phyloP scores from a whole-genome alignment of 2,329 filamentous ascomycete species.

The Plectosphaerella plurivora region DNA sequence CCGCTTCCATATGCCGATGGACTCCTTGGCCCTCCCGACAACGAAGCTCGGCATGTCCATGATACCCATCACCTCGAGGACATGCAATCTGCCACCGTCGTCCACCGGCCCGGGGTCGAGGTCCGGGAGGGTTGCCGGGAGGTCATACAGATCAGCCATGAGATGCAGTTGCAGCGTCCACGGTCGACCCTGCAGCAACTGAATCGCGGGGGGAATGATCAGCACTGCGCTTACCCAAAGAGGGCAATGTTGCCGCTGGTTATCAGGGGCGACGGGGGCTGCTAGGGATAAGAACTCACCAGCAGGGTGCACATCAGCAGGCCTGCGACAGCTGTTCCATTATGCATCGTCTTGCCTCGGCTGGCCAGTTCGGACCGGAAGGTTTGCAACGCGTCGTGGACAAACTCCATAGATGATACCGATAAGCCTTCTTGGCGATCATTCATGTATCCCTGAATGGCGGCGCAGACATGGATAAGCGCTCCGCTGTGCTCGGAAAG shows the following conservation, averaged over 20 bases:
- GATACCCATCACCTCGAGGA: conserved; percentile 11
- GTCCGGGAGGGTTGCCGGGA: conserved; percentile 1
- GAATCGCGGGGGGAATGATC: background rate
- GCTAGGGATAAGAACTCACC: background rate
- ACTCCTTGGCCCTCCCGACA: conserved; percentile 6
- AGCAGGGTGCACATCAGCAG: conserved; percentile 8
- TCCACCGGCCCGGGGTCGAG: conserved; percentile 3
- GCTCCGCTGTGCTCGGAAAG: conserved; percentile 7
- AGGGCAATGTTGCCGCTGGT: background rate
- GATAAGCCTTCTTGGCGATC: conserved; percentile 6
- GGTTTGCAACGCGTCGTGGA: conserved; percentile 9
- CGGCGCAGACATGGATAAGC: conserved; percentile 7
- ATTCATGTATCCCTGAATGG: conserved; percentile 10
- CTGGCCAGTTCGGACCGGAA: conserved; percentile 10
- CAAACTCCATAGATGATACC: conserved; percentile 8
- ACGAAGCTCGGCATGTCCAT: conserved; percentile 13
- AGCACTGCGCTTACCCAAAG: background rate
- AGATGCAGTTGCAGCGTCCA: conserved; percentile 10
- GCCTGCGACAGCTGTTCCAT: conserved; percentile 8
- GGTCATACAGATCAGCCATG: conserved; percentile 8
- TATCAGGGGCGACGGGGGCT: no score
- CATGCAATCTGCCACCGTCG: conserved; percentile 4
- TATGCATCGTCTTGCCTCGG: conserved; percentile 5
- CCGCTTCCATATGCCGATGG: conserved; percentile 10
- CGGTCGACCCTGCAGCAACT: conserved; percentile 8